Evolutionary conservation across 2,329 filamentous ascomycete species (phyloP).

Genomic region (Lasiodiplodia citricola): DNA sequence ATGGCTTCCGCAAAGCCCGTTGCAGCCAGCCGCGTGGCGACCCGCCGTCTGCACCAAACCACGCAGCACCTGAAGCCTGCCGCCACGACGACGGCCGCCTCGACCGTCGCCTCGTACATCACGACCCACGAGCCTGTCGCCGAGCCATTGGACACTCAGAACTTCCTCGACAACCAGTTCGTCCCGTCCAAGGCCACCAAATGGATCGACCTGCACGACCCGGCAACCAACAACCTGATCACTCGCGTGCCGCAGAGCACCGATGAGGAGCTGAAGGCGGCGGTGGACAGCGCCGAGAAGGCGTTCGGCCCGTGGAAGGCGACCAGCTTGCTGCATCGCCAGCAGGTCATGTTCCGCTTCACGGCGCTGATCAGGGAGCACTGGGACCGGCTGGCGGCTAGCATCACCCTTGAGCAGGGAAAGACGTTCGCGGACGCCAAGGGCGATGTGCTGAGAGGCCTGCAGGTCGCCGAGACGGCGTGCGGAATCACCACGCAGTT

Average conservation of each 20-base stretch:
- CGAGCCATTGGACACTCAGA: slow-evolving; percentile 72
- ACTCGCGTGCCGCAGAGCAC: slow-evolving; percentile 84
- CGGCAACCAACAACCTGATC: slow-evolving; percentile 83
- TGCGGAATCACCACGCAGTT: slow-evolving; percentile 81
- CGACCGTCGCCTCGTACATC: slow-evolving; percentile 65
- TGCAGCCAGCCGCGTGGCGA: slow-evolving; percentile 35
- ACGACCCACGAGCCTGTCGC: slow-evolving; percentile 73
- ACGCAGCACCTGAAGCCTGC: slow-evolving; percentile 56
- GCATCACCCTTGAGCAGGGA: slow-evolving; percentile 86
- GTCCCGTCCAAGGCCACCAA: slow-evolving; percentile 68
- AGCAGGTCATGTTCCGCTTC: slow-evolving; percentile 89
- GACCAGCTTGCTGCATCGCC: slow-evolving; percentile 73
- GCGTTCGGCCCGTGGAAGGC: slow-evolving; percentile 76
- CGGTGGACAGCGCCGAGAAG: slow-evolving; percentile 75
- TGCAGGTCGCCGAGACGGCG: slow-evolving; percentile 84
- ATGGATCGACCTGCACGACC: slow-evolving; percentile 82
- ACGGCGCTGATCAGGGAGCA: slow-evolving; percentile 80
- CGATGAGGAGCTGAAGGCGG: slow-evolving; percentile 74
- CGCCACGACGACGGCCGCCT: slow-evolving; percentile 55
- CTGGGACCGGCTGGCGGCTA: slow-evolving; percentile 83
- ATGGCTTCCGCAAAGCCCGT: slow-evolving; percentile 38
- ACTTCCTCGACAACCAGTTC: slow-evolving; percentile 84
- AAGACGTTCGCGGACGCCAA: slow-evolving; percentile 85
- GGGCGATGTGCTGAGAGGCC: slow-evolving; percentile 79
- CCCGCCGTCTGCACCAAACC: slow-evolving; percentile 60